A percentile compares a stretch with the other conserved stretches of the same genome.
These are phyloP conservation scores for Candida glaebosa DNA, from an alignment of 805 yeast genomes.

Conservation along the genomic window DNA sequence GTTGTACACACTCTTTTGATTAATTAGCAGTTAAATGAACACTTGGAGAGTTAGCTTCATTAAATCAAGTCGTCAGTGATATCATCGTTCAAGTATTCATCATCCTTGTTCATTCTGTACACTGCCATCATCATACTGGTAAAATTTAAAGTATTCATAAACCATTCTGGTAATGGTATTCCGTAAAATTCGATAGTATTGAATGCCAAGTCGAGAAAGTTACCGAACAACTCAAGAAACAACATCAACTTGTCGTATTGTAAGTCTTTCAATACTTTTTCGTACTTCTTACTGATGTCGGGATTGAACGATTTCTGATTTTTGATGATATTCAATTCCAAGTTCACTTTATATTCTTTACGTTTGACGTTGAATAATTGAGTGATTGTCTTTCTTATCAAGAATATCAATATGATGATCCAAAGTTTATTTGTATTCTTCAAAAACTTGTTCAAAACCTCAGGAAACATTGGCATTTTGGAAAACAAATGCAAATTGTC, in stretches of 20 bases:
- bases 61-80: conserved; percentile 38
- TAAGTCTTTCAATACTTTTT: conserved; percentile 39
- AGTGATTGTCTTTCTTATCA: conserved; percentile 39
- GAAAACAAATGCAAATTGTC: conserved; percentile 42
- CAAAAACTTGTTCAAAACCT: conserved; percentile 24
- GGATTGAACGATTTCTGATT: conserved; percentile 18
- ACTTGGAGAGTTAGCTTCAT: no score
- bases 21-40: no score
- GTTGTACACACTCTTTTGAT: no score
- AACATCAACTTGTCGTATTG: conserved; percentile 42
- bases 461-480: conserved; percentile 42
- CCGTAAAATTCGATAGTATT: conserved; percentile 37
- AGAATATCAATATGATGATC: conserved; percentile 38
- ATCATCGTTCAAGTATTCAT: conserved; percentile 43
- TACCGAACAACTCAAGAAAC: conserved; percentile 38
- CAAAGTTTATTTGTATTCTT: conserved; percentile 43
- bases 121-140: conserved; percentile 46
- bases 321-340: conserved; percentile 31
- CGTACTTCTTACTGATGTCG: conserved; percentile 31
- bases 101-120: conserved; percentile 48
- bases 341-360: conserved; percentile 35
- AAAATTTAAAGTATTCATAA: conserved; percentile 37
- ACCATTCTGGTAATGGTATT: conserved; percentile 37
- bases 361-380: conserved; percentile 39
- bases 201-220: conserved; percentile 37